Percentiles rank a stretch among this genome's conserved stretches.
These are phyloP conservation scores for Crucihimalaya himalaica DNA, from an alignment of 345 rosid genomes.

Conservation along the genomic window DNA sequence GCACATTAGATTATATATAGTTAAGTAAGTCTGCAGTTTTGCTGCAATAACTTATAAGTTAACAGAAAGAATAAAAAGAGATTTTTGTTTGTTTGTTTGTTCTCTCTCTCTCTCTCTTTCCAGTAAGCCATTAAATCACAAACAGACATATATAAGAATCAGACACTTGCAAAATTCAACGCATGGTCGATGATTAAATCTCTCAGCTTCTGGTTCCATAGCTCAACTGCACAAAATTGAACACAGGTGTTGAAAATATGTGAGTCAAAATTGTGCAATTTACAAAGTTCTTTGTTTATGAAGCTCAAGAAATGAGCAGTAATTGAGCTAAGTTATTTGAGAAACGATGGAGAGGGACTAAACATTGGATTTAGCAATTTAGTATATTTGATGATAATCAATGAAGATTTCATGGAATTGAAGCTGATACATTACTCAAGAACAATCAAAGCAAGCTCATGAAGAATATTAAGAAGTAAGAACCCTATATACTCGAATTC, in stretches of 20 bases:
- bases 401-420: neutral
- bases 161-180: conserved; percentile 36
- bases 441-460: neutral
- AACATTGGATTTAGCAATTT: neutral
- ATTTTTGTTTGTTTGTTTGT: neutral
- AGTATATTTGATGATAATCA: neutral
- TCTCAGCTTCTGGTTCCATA: conserved; percentile 24
- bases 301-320: neutral
- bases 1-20: conserved; percentile 38
- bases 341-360: neutral
- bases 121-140: conserved; percentile 25
- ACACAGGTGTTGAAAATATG: neutral
- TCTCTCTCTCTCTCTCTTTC: neutral
- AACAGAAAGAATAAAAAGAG: conserved; percentile 23
- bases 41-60: conserved; percentile 39
- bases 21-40: conserved; percentile 38
- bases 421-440: neutral
- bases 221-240: conserved; percentile 31
- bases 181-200: conserved; percentile 11
- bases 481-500: neutral
- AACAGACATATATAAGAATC: conserved; percentile 27
- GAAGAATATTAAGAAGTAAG: neutral
- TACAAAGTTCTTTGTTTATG: neutral
- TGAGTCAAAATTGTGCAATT: neutral
- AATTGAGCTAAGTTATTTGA: neutral